Conservation (phyloP, 345 rosid genomes). For the Arabis hirsuta region DNA sequence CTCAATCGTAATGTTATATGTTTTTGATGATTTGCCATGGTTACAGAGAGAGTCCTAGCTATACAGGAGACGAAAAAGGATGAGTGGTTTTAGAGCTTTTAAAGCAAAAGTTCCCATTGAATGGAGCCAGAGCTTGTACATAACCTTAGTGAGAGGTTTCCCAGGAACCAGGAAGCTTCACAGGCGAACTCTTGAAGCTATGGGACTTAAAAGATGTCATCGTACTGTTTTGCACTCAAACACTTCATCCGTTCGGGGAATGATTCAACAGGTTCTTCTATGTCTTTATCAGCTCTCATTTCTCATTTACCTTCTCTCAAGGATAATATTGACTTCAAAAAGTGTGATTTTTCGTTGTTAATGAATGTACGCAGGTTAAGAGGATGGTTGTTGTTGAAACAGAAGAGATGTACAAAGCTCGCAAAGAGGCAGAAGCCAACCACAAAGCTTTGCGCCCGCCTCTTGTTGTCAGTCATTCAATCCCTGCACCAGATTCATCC, state of each 20-base stretch:
- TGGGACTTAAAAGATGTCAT: constrained; percentile 72
- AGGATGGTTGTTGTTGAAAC: constrained; percentile 79
- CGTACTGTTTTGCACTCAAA: constrained; percentile 70
- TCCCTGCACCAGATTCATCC: constrained; percentile 48
- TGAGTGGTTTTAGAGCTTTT: constrained; percentile 85
- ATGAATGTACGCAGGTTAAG: constrained; percentile 55
- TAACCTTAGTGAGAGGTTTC: constrained; percentile 79
- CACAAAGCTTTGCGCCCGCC: constrained; percentile 67
- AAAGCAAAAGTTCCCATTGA: constrained; percentile 66
- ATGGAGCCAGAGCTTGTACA: constrained; percentile 69
- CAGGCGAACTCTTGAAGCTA: constrained; percentile 78
- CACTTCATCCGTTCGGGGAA: constrained; percentile 72
- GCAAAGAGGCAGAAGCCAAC: constrained; percentile 60
- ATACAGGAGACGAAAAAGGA: constrained; percentile 26
- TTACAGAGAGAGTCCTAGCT: constrained; percentile 25
- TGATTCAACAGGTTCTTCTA: constrained; percentile 67
- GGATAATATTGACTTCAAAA: neutral
- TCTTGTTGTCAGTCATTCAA: constrained; percentile 59
- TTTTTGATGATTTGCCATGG: constrained; percentile 17
- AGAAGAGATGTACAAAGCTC: constrained; percentile 79
- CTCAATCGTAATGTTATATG: neutral
- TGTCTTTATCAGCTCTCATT: neutral
- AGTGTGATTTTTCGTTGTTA: neutral
- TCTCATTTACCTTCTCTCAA: neutral
- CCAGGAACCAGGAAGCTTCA: constrained; percentile 87